Base-by-base conservation (phyloP, 2,329 filamentous ascomycete genomes). In the Dothideomycetidae sp. region DNA sequence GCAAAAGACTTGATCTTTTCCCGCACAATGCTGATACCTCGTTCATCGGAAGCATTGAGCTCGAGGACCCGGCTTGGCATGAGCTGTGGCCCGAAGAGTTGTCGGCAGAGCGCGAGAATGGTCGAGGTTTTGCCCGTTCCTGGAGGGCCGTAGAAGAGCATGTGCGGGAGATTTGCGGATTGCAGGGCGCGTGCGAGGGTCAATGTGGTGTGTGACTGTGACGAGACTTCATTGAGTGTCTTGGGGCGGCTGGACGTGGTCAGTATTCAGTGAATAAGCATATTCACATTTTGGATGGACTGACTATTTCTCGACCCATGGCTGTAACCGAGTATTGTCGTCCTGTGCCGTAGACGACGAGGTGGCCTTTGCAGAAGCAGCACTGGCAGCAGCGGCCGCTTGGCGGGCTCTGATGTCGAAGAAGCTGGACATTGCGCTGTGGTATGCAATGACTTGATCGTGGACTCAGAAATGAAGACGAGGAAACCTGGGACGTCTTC, bases 241-340 rank as follows among this genome's bases (percentile, higher is more conserved):
- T 92, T 94, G 17, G 90, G 92, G 31, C 90, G 86, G 57, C 88
- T 96, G 47, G 19, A 30, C 26, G n/a, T 21, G 13, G 36, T 46
- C 26, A 42, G 39, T 41, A 30, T 29, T 34, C 11, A 33, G 32
- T 23, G n/a, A 39, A 33, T 12, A 17, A 37, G 32, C 34, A 38
- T 13, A 15, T 14, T 30, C 15, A 11, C 26, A 5, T 10, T n/a
- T 11, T 11, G 14, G 13, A 10, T 32, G 13, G 23, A 44, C 55
- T 40, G 67, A 93, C 88, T 94, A 96, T 81, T 96, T 96, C 66
- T 96, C 90, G 37, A 96, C 88, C 90, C 90, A 98, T 51, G 90
- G 90, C 54, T 94, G 88, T 48, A 77, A 67, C 52, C 72, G 71
- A 48, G 36, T 38, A 5, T 69, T 69, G 18, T 81, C 74, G 53